Evolutionary conservation across 2,329 filamentous ascomycete species (phyloP).

Genomic region (Cryphonectria japonica): DNA sequence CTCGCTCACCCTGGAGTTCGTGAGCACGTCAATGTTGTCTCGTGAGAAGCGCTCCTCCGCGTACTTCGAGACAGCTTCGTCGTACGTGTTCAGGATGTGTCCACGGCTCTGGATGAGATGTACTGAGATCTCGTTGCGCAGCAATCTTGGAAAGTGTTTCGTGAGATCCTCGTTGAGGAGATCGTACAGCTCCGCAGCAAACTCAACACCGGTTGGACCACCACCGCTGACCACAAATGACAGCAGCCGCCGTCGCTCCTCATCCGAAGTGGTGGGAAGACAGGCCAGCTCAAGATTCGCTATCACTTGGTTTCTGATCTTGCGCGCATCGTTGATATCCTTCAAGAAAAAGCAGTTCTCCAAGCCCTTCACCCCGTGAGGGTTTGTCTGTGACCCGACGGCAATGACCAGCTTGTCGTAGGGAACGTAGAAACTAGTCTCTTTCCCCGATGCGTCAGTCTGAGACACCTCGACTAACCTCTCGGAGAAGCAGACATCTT

Average conservation of each 20-base stretch:
- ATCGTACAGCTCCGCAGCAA: slow-evolving; percentile 94
- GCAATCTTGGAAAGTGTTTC: slow-evolving; percentile 78
- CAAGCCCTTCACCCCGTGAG: slow-evolving; percentile 92
- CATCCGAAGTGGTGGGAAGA: slow-evolving; percentile 87
- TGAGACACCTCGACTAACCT: slow-evolving; percentile 89
- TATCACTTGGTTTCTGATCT: slow-evolving; percentile 86
- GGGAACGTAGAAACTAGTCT: slow-evolving; percentile 85
- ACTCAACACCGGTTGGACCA: slow-evolving; percentile 95
- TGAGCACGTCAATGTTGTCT: slow-evolving; percentile 88
- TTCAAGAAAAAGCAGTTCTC: slow-evolving; percentile 96
- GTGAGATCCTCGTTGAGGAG: slow-evolving; percentile 93
- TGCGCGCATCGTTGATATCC: slow-evolving; percentile 87
- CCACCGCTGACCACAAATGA: slow-evolving; percentile 97
- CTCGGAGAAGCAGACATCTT: slow-evolving; percentile 88
- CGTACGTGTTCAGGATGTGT: slow-evolving; percentile 97
- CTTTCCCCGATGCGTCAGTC: slow-evolving; percentile 69
- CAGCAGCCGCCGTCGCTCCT: slow-evolving; percentile 82
- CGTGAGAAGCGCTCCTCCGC: slow-evolving; percentile 89
- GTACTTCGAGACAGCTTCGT: slow-evolving; percentile 89
- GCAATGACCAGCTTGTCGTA: slow-evolving; percentile 96
- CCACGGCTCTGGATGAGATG: slow-evolving; percentile 93
- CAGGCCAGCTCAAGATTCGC: slow-evolving; percentile 89
- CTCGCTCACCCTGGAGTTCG: slow-evolving; percentile 91
- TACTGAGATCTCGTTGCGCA: slow-evolving; percentile 97
- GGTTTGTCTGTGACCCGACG: slow-evolving; percentile 90